Conservation (phyloP, 371 early-diverging fungal species). For the Mortierella sp. region DNA sequence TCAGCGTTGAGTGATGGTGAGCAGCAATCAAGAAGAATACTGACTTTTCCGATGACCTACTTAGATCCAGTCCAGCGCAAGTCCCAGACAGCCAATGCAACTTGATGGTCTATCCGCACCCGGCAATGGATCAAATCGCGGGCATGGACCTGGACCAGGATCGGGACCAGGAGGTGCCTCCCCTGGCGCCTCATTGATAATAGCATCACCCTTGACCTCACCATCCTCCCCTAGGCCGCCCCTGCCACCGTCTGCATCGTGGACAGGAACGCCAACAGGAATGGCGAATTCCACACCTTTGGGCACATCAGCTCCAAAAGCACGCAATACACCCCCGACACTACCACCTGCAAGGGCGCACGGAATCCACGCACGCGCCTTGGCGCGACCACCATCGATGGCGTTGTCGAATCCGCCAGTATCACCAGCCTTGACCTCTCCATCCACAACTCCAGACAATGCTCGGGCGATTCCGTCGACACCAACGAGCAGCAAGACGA, state of each 20-base stretch:
- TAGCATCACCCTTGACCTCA: conserved; percentile 16
- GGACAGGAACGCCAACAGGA: not conserved
- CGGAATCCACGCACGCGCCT: conserved; percentile 41
- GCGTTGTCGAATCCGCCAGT: conserved; percentile 1
- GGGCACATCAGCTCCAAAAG: conserved; percentile 9
- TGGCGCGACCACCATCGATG: conserved; percentile 25
- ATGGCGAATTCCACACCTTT: not conserved
- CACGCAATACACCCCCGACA: conserved; percentile 32
- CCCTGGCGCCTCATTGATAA: not conserved
- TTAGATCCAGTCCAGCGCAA: not conserved
- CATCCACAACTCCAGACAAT: not conserved
- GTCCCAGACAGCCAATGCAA: conserved; percentile 10
- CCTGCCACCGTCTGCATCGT: conserved; percentile 10
- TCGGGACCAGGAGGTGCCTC: conserved; percentile 15
- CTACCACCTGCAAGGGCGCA: conserved; percentile 49
- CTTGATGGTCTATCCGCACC: not conserved
- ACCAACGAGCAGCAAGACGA: not conserved
- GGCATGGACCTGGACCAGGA: conserved; percentile 13
- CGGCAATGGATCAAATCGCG: too few species aligned
- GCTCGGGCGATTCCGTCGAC: conserved; percentile 1
- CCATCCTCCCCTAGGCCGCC: conserved; percentile 14
- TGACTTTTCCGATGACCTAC: too few species aligned
- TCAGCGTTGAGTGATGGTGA: too few species aligned
- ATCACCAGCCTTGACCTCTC: not conserved
- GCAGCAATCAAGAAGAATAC: too few species aligned